Conservation (phyloP, 2,329 filamentous ascomycete genomes). For the Leptosphaerulina australis region DNA sequence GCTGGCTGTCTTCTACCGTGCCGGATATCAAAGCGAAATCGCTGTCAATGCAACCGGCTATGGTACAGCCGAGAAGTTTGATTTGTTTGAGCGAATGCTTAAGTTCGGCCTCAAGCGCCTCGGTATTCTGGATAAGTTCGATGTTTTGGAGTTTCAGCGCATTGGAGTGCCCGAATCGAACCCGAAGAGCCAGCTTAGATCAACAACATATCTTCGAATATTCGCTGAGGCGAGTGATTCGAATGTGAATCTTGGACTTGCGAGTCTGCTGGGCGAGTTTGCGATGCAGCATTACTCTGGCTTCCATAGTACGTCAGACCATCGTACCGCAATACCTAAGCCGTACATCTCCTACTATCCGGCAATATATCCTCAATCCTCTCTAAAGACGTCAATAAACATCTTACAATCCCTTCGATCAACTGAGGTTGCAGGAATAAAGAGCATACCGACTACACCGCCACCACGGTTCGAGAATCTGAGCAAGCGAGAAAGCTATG, state of each 20-base stretch:
- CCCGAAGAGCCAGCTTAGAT: slow-evolving; percentile 36
- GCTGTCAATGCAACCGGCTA: slow-evolving; percentile 50
- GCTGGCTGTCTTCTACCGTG: slow-evolving; percentile 48
- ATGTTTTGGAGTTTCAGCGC: slow-evolving; percentile 61
- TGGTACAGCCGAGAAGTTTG: slow-evolving; percentile 56
- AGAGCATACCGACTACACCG: slow-evolving; percentile 22
- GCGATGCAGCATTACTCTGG: slow-evolving; percentile 43
- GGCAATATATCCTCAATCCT: slow-evolving; percentile 34
- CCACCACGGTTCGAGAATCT: slow-evolving; percentile 25
- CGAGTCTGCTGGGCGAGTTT: slow-evolving; percentile 31
- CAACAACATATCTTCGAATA: slow-evolving; percentile 43
- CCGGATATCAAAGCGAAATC: slow-evolving; percentile 50
- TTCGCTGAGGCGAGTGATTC: slow-evolving; percentile 38
- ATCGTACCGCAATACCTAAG: slow-evolving; percentile 38
- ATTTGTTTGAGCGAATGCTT: slow-evolving; percentile 57
- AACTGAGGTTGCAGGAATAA: neutral
- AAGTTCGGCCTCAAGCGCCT: slow-evolving; percentile 50
- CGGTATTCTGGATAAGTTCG: slow-evolving; percentile 50
- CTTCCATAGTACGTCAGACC: slow-evolving; percentile 39
- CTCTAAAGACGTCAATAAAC: slow-evolving; percentile 39
- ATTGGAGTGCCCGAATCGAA: slow-evolving; percentile 37
- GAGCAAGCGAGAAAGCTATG: slow-evolving; percentile 33
- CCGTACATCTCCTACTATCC: slow-evolving; percentile 45
- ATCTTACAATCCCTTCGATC: slow-evolving; percentile 37
- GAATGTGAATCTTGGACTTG: slow-evolving; percentile 31